A percentile compares a stretch with the other conserved stretches of the same genome.
Evolutionary conservation across 2,329 filamentous ascomycete genomes (phyloP).

Genomic region (Myotisia sp.): DNA sequence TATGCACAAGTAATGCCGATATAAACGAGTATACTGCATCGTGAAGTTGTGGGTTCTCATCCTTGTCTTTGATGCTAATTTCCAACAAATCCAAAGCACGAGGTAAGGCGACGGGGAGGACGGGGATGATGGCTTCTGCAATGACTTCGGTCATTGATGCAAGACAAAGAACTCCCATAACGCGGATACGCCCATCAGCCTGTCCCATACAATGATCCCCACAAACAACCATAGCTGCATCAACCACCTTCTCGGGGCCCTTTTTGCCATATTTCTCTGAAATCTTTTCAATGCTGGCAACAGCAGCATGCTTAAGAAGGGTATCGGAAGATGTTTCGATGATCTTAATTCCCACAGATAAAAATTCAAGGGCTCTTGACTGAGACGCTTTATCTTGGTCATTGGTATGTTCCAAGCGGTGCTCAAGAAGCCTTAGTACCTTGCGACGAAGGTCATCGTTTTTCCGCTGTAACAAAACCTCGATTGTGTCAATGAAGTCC

Average conservation of each 20-base stretch:
- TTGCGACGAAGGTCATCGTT: conserved; percentile 64
- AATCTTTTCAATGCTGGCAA: conserved; percentile 84
- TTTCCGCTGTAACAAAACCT: conserved; percentile 62
- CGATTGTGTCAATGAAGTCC: conserved; percentile 80
- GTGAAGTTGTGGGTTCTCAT: conserved; percentile 51
- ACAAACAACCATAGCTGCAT: conserved; percentile 62
- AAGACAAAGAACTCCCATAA: conserved; percentile 78
- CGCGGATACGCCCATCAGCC: conserved; percentile 54
- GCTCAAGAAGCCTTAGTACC: conserved; percentile 66
- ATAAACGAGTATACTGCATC: conserved; percentile 72
- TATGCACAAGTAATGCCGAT: conserved; percentile 61
- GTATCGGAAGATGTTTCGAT: conserved; percentile 59
- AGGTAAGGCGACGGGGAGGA: conserved; percentile 62
- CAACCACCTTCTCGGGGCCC: conserved; percentile 60
- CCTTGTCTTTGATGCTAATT: conserved; percentile 42
- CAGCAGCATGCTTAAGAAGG: conserved; percentile 67
- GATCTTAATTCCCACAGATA: conserved; percentile 63
- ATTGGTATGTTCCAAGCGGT: conserved; percentile 59
- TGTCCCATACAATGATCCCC: conserved; percentile 63
- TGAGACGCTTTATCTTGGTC: conserved; percentile 55
- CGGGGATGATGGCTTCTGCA: conserved; percentile 68
- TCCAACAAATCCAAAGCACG: conserved; percentile 58
- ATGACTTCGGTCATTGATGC: conserved; percentile 81
- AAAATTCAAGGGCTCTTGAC: conserved; percentile 58
- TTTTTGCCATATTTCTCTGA: conserved; percentile 92